Conservation (phyloP, 768 basidiomycete genomes). For the Rossbeevera mucosa region DNA sequence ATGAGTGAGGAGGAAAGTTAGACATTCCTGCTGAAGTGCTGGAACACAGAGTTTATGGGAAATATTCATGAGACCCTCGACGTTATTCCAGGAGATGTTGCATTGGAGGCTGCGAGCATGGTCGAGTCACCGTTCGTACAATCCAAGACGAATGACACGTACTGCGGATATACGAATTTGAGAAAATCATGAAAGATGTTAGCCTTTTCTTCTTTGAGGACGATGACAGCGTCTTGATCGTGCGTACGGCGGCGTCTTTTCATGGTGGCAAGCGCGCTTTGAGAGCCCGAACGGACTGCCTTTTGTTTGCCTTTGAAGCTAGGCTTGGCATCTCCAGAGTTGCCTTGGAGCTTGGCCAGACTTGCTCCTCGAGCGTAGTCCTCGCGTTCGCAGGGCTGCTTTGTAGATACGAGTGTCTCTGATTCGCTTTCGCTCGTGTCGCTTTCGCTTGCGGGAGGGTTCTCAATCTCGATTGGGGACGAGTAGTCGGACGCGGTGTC, state of each 20-base stretch:
- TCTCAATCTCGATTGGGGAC: slow-evolving; percentile 37
- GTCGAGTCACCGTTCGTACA: slow-evolving; percentile 2
- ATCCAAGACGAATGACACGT: slow-evolving; percentile 26
- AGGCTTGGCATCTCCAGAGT: slow-evolving; percentile 16
- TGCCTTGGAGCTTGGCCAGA: slow-evolving; percentile 56
- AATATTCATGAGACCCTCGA: slow-evolving; percentile 86
- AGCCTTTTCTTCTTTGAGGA: slow-evolving; percentile 88
- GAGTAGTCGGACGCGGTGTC: slow-evolving; percentile 37
- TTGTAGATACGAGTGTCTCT: slow-evolving; percentile 22
- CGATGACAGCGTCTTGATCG: slow-evolving; percentile 77
- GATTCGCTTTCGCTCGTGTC: slow-evolving; percentile 36
- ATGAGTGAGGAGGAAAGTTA: slow-evolving; percentile 84
- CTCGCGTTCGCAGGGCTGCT: slow-evolving; percentile 20
- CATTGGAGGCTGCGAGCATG: slow-evolving; percentile 65
- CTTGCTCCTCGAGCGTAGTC: slow-evolving; percentile 46
- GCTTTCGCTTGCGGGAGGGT: slow-evolving; percentile 31
- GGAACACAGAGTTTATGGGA: slow-evolving; percentile 86
- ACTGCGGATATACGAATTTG: slow-evolving; percentile 93
- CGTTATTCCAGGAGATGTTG: slow-evolving; percentile 94
- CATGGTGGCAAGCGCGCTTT: slow-evolving; percentile 37
- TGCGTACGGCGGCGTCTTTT: slow-evolving; percentile 40
- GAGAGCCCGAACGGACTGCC: slow-evolving; percentile 14
- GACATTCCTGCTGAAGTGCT: slow-evolving; percentile 74
- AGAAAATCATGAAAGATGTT: slow-evolving; percentile 90
- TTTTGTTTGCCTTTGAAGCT: slow-evolving; percentile 24